Evolutionary conservation across 371 early-diverging fungal species (phyloP), one percentile per base, ranked within the genome.

Genomic region (Mortierella sp.): DNA sequence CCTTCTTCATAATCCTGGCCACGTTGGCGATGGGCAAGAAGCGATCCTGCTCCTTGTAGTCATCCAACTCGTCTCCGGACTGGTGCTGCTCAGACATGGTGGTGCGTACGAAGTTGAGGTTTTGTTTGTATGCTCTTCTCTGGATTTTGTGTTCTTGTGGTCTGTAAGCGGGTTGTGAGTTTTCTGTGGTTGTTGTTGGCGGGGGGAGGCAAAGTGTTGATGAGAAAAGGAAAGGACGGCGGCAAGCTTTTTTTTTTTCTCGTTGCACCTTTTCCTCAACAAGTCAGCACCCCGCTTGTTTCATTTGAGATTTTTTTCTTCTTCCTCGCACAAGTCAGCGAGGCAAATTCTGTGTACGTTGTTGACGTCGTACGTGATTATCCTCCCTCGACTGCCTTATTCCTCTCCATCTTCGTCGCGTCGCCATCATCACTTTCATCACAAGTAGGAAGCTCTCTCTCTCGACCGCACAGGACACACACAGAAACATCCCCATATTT

Each of bases 1-100:
- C 97, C 58, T 95, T 92, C 89, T 99, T 99, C 99, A 99, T 99
- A 72, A 99, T 99, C 78, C 99, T 95, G 12, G 99, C 97, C 32
- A 99, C 99, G 90, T 94, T 94, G 82, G 95, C 95, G 82, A 94
- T 93, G 54, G 99, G 99, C 65, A 99, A 91, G 75, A 97, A 95
- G 70, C 99, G 97, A 90, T 99, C 99, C 88, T 98, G 97, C 88
- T 98, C 98, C 85, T 95, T 96, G 81, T 95, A 90, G 82, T 96
- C 96, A 60, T 89, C 89, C 71, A 82, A 54, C 49, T 86, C 86
- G 56, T 86, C 86, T 65, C 86, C 86, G n/a, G 86, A 86, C 27
- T 82, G 86, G 58, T 86, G 86, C 51, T 79, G 86, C 48, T 86
- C 86, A 21, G 86, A 86, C 86, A 86, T 86, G 75, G 68, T 70